Evolutionary conservation across 768 basidiomycete species (phyloP), one percentile per base, ranked within the genome.

Genomic region (Termitomyces sp.): DNA sequence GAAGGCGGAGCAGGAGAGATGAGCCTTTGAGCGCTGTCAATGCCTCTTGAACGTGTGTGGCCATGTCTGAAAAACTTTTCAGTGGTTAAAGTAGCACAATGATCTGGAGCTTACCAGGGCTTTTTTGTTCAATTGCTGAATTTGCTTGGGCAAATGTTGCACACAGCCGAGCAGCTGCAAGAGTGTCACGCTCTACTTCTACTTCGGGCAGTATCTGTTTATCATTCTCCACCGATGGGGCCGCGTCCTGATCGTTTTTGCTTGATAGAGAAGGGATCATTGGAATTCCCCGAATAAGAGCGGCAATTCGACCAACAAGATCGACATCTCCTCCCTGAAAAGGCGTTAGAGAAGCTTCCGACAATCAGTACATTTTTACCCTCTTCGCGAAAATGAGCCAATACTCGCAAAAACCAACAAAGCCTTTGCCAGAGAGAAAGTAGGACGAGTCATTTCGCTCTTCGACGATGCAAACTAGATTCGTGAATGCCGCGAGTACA

Each of bases 371-470:
- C 1, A 30, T 19, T 8, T 14, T 23, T n/a, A 87, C 90, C 73
- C 76, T 76, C 63, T 80, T 82, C 0, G 89, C 87, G 60, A 90
- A 80, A 19, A 70, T 73, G 61, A 83, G 77, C 84, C 90, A 90
- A 53, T 81, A 83, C 60, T 91, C 87, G 65, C 88, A 90, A 66
- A 87, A 81, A 8, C 73, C 72, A 14, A 81, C 58, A 63, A 87
- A 92, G 0, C 77, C 73, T 47, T 70, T 75, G 3, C 83, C 83
- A 15, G 68, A 67, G 54, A 81, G 60, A 59, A 86, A 85, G 0
- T 35, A 59, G 1, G 56, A 65, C n/a, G 50, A 60, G 60, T 74
- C 78, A 31, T 55, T 52, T 58, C 74, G 66, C 17, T 64, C 60
- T 62, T 78, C 74, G 0, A 76, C 75, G 43, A 70, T 60, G 3